These are phyloP conservation scores for Chenopodium suecicum DNA, from an alignment of 148 eudicot genomes.

Conservation along the genomic window DNA sequence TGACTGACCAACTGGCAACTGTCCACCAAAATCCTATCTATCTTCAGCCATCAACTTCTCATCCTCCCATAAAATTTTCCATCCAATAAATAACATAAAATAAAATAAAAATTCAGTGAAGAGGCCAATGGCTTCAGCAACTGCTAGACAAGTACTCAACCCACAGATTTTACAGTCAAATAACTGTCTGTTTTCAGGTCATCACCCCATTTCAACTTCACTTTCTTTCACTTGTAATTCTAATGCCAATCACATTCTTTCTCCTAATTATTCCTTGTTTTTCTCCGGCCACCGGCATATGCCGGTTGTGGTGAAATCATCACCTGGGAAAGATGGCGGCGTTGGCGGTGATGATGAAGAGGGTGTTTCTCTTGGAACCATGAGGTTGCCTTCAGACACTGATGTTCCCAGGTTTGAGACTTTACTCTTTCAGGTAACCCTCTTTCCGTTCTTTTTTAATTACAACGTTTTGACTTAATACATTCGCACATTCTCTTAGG, in stretches of 20 bases:
- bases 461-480: no score
- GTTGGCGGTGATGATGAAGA: slow-evolving; percentile 45
- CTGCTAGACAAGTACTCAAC: slow-evolving; percentile 15
- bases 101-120: not conserved
- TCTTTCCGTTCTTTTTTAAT: not conserved
- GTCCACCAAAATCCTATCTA: slow-evolving; percentile 27
- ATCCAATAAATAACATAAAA: not conserved
- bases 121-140: slow-evolving; percentile 29
- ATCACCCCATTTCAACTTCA: slow-evolving; percentile 17
- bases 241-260: not conserved
- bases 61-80: slow-evolving; percentile 16
- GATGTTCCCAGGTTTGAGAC: slow-evolving; percentile 78
- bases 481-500: no score
- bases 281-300: slow-evolving; percentile 29
- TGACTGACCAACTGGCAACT: no score
- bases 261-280: not conserved
- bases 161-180: not conserved
- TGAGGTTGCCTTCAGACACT: slow-evolving; percentile 72
- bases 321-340: slow-evolving; percentile 27
- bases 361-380: slow-evolving; percentile 89
- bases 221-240: slow-evolving; percentile 13
- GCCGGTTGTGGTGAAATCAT: slow-evolving; percentile 37
- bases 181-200: not conserved
- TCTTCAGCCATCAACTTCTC: not conserved
- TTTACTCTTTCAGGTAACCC: slow-evolving; percentile 81